Conservation (phyloP, 768 basidiomycete genomes). For the Gloeopeniophorella convolvens region DNA sequence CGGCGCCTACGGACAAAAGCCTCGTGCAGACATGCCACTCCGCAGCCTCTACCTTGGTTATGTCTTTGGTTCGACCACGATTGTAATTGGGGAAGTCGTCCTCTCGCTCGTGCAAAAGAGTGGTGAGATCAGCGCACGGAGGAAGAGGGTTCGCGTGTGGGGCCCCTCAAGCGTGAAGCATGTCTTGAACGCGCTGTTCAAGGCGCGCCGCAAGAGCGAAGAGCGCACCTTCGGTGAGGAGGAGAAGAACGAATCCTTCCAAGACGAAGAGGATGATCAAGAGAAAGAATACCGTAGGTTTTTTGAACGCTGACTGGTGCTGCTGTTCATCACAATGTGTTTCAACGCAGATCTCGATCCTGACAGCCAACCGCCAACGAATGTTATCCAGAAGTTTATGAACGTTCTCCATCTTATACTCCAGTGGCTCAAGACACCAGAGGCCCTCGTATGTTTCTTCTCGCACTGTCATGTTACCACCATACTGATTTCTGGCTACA, state of each 20-base stretch:
- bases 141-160: conserved; percentile 39
- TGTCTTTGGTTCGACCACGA: conserved; percentile 42
- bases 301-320: background rate
- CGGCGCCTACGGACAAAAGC: conserved; percentile 21
- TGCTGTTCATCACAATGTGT: conserved; percentile 1
- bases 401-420: conserved; percentile 30
- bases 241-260: conserved; percentile 24
- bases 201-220: conserved; percentile 22
- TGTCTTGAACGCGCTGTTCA: conserved; percentile 26
- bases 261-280: conserved; percentile 21
- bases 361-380: conserved; percentile 42
- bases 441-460: conserved; percentile 32
- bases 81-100: conserved; percentile 34
- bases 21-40: conserved; percentile 23
- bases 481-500: background rate
- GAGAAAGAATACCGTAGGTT: conserved; percentile 16
- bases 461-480: background rate
- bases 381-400: conserved; percentile 36
- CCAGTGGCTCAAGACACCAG: conserved; percentile 37
- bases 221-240: conserved; percentile 27
- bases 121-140: conserved; percentile 32
- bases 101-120: conserved; percentile 33
- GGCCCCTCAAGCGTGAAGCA: conserved; percentile 40
- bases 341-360: conserved; percentile 34
- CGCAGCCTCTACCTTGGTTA: conserved; percentile 44